These are phyloP conservation scores for Tetracladium marchalianum DNA, from an alignment of 495 filamentous ascomycete species.

Conservation along the genomic window DNA sequence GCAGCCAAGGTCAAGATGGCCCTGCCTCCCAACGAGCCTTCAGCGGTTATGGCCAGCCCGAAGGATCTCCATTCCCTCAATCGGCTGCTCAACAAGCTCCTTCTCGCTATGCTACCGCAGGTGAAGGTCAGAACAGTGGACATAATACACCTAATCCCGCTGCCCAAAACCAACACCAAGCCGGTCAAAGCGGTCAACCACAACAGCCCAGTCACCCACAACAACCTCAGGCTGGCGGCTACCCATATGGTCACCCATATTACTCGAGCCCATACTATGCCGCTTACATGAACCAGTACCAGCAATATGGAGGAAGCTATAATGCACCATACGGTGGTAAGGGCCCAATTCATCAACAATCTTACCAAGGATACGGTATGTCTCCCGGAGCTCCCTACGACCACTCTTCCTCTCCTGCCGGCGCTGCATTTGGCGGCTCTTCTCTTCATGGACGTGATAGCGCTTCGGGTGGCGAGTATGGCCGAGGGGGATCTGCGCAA, in stretches of 20 bases:
- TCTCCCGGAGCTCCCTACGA: constrained; percentile 65
- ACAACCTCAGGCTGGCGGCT: constrained; percentile 56
- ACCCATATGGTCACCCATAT: constrained; percentile 68
- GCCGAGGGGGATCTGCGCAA: constrained; percentile 64
- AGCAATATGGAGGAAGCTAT: constrained; percentile 61
- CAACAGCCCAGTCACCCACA: constrained; percentile 45
- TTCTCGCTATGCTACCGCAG: constrained; percentile 56
- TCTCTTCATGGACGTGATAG: constrained; percentile 59
- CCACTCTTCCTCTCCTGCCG: constrained; percentile 66
- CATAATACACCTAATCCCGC: constrained; percentile 83
- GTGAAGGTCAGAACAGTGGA: constrained; percentile 72
- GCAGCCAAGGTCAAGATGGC: constrained; percentile 71
- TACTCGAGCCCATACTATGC: constrained; percentile 72
- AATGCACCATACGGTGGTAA: constrained; percentile 61
- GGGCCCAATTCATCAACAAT: constrained; percentile 70
- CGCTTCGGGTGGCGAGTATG: constrained; percentile 54
- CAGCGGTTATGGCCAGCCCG: constrained; percentile 65
- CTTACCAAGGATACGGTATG: constrained; percentile 65
- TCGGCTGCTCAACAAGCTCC: constrained; percentile 52
- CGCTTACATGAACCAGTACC: constrained; percentile 64
- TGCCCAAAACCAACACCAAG: constrained; percentile 45
- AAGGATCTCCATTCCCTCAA: constrained; percentile 66
- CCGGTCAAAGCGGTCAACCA: constrained; percentile 38
- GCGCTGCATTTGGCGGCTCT: constrained; percentile 55
- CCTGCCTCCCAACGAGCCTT: constrained; percentile 53